Evolutionary conservation across 2,329 filamentous ascomycete species (phyloP).

Genomic region (Sordariomycetes sp.): DNA sequence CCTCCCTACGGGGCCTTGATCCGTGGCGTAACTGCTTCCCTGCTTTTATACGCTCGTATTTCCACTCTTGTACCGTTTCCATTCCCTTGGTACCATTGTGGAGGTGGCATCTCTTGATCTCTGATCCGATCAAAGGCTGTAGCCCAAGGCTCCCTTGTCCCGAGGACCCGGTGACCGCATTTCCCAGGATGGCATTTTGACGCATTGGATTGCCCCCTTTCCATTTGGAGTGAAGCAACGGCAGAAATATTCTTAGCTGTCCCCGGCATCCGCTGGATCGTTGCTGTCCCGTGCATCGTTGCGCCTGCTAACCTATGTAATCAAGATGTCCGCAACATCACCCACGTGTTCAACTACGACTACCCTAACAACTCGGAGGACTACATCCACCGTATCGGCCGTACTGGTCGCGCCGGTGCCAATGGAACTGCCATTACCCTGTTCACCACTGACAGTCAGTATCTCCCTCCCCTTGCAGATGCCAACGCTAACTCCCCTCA

Average conservation of each 20-base stretch:
- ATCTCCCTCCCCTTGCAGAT: background rate
- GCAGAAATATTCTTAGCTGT: constrained; percentile 39
- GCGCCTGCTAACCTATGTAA: constrained; percentile 67
- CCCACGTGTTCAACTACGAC: constrained; percentile 99
- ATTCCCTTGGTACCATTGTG: constrained; percentile 61
- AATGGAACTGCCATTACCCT: constrained; percentile 95
- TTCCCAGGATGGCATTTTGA: constrained; percentile 41
- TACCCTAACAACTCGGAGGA: constrained; percentile 99
- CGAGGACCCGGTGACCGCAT: constrained; percentile 48
- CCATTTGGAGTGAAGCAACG: constrained; percentile 44
- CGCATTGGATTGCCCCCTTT: constrained; percentile 52
- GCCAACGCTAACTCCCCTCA: constrained; percentile 32
- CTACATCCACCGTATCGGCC: constrained; percentile 94
- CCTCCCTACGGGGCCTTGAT: constrained; percentile 82
- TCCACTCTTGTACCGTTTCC: constrained; percentile 62
- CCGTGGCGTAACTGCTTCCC: constrained; percentile 29
- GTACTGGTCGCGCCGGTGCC: constrained; percentile 90
- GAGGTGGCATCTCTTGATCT: constrained; percentile 73
- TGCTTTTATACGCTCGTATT: constrained; percentile 69
- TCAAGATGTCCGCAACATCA: constrained; percentile 99
- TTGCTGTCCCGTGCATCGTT: constrained; percentile 45
- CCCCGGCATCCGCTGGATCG: constrained; percentile 10
- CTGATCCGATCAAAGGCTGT: constrained; percentile 60
- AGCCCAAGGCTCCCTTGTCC: constrained; percentile 45
- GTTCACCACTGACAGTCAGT: constrained; percentile 98